Conservation (phyloP, 2,329 filamentous ascomycete genomes). For the Cladobotryum mycophilum region DNA sequence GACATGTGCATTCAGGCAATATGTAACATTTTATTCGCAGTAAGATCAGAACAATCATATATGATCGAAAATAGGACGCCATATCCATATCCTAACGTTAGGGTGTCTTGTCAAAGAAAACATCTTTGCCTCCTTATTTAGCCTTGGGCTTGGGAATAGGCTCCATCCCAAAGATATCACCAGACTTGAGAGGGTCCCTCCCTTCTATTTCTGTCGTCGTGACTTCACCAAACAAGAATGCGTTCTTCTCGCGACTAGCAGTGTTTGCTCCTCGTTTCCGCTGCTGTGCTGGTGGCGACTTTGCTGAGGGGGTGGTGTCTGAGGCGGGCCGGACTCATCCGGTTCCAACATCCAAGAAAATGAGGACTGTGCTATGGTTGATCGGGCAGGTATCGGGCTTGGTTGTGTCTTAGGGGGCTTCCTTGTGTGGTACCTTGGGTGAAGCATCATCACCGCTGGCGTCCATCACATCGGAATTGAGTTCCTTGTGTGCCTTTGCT, state of each 20-base stretch:
- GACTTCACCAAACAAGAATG: conserved; percentile 54
- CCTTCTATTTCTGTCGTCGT: conserved; percentile 28
- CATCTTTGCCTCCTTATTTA: not conserved
- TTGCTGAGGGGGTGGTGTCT: conserved; percentile 19
- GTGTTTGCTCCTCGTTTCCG: conserved; percentile 38
- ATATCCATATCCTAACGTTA: no score
- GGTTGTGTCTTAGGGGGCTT: conserved; percentile 14
- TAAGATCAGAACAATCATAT: no score
- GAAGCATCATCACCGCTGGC: not conserved
- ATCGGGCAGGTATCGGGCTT: conserved; percentile 48
- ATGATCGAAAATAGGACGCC: no score
- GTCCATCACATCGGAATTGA: not conserved
- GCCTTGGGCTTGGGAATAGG: conserved; percentile 33
- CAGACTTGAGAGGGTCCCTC: conserved; percentile 31
- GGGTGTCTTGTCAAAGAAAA: no score
- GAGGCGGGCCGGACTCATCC: conserved; percentile 30
- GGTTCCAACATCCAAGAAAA: conserved; percentile 75
- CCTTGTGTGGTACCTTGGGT: not conserved
- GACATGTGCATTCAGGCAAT: no score
- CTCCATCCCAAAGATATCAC: conserved; percentile 52
- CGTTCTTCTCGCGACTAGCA: conserved; percentile 47
- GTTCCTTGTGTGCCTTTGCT: not conserved
- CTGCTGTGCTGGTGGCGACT: conserved; percentile 29
- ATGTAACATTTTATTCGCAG: no score
- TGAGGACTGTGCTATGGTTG: conserved; percentile 64